A percentile compares a stretch with the other conserved stretches of the same genome.
These are phyloP conservation scores for Pleurotus tuber-regium DNA, from an alignment of 768 basidiomycete genomes.

Conservation along the genomic window DNA sequence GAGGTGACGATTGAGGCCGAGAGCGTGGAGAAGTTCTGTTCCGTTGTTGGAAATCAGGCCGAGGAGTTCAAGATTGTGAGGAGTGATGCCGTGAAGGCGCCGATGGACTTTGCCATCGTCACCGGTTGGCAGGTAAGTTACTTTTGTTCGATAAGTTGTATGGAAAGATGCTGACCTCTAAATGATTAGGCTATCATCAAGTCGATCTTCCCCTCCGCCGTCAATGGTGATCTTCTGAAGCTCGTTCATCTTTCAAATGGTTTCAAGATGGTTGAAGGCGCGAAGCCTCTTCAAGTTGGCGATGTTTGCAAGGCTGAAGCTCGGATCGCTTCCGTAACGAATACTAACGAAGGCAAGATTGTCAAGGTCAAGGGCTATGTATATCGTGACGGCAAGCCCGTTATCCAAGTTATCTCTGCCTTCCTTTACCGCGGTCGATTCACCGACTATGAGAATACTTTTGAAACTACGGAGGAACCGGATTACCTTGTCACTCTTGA, in stretches of 20 bases:
- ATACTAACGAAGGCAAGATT: slow-evolving; percentile 88
- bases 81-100: slow-evolving; percentile 72
- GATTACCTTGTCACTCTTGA: slow-evolving; percentile 80
- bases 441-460: slow-evolving; percentile 92
- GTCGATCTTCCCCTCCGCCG: slow-evolving; percentile 88
- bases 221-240: slow-evolving; percentile 94
- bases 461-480: slow-evolving; percentile 87
- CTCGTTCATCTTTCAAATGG: slow-evolving; percentile 97
- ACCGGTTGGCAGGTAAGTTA: slow-evolving; percentile 92
- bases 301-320: slow-evolving; percentile 91
- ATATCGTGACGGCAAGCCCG: slow-evolving; percentile 69
- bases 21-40: slow-evolving; percentile 86
- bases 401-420: slow-evolving; percentile 91
- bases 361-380: slow-evolving; percentile 89
- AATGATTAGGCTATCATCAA: slow-evolving; percentile 90
- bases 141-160: neutral
- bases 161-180: slow-evolving; percentile 9
- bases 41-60: slow-evolving; percentile 89
- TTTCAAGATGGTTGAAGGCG: slow-evolving; percentile 84
- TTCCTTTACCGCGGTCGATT: slow-evolving; percentile 98
- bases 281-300: slow-evolving; percentile 73
- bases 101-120: slow-evolving; percentile 99
- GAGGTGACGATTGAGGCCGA: slow-evolving; percentile 77
- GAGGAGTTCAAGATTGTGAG: slow-evolving; percentile 85
- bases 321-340: slow-evolving; percentile 84